Evolutionary conservation across 176 grass and related monocot genomes (phyloP).

Genomic region (Phoenix dactylifera): DNA sequence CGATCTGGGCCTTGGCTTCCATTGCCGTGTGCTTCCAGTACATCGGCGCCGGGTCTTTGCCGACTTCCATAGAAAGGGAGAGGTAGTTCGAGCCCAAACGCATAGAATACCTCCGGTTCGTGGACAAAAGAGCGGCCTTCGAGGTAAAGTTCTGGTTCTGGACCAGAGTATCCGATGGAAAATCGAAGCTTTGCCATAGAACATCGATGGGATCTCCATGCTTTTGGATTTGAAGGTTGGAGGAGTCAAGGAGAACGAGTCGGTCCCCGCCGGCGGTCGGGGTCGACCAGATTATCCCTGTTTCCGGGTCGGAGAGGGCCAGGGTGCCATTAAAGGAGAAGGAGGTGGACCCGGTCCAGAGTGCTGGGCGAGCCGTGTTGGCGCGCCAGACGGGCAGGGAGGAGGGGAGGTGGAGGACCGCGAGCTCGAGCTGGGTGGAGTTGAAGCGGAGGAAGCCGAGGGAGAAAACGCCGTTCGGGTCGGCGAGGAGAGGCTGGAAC

Average conservation of each 20-base stretch:
- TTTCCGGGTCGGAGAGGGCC: slow-evolving; percentile 35
- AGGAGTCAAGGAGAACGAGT: slow-evolving; percentile 67
- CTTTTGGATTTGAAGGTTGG: slow-evolving; percentile 72
- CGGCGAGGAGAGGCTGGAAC: slow-evolving; percentile 74
- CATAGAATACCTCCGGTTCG: slow-evolving; percentile 63
- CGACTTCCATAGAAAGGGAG: slow-evolving; percentile 45
- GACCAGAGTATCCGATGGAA: slow-evolving; percentile 73
- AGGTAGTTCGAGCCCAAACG: slow-evolving; percentile 41
- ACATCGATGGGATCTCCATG: background rate
- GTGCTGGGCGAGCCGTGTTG: slow-evolving; percentile 21
- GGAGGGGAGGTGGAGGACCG: slow-evolving; percentile 67
- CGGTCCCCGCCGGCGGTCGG: slow-evolving; percentile 28
- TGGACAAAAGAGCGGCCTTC: slow-evolving; percentile 27
- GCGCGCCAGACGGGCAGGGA: slow-evolving; percentile 68
- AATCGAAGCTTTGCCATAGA: slow-evolving; percentile 81
- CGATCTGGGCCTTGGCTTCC: slow-evolving; percentile 55
- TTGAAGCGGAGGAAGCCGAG: slow-evolving; percentile 68
- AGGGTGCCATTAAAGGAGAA: slow-evolving; percentile 62
- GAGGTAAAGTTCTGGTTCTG: slow-evolving; percentile 84
- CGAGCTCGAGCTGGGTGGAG: slow-evolving; percentile 56
- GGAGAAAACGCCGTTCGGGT: slow-evolving; percentile 63
- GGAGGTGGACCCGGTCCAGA: slow-evolving; percentile 30
- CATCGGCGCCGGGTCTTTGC: slow-evolving; percentile 27
- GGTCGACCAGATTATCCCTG: slow-evolving; percentile 33
- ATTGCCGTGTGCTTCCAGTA: slow-evolving; percentile 72